Base-by-base conservation (phyloP, 345 rosid species). In the Brassica cretica region DNA sequence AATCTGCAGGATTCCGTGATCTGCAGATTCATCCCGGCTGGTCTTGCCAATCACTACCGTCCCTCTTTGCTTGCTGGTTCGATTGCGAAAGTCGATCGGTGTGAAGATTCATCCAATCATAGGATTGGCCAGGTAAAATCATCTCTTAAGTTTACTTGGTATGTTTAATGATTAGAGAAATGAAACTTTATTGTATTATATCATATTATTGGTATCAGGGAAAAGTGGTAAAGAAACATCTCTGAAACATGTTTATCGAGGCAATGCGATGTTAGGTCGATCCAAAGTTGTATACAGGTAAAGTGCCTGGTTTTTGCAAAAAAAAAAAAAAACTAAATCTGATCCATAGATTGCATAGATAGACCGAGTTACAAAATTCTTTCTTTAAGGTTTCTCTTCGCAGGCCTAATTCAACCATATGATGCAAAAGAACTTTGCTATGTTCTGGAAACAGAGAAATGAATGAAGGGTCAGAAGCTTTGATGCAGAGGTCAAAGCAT, bases 401-500 rank as follows among this genome's bases (percentile, higher is more conserved):
- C 55, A 49, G 18, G 55, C 55, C 55, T 49, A 49, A 14, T 49
- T 49, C 55, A 49, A 49, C 18, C 6, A 49, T 4, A 27, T 27
- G 30, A 14, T n/a, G 16, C 55, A 49, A 49, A 49, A 49, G 6
- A 6, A 49, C 18, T 49, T 49, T 49, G 55, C 18, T 49, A 49
- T 49, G 55, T 49, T 49, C 55, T 49, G 16, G 30, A 27, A 27
- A 27, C 30, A 27, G 30, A 27, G 30, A 27, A 27, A 27, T 27
- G 30, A 27, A 27, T 27, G 18, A 80, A 82, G 76, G 56, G 74
- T 90, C 37, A 80, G 71, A 82, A 72, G 68, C 68, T 70, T 92
- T 72, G 83, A 85, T 16, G 30, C 68, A 59, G 93, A 95, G 72
- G 51, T 90, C 65, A 88, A 80, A 25, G 55, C 68, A 33, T 68